Evolutionary conservation across 352 stramenopile species (phyloP).

Genomic region (Phytophthora fragariae): DNA sequence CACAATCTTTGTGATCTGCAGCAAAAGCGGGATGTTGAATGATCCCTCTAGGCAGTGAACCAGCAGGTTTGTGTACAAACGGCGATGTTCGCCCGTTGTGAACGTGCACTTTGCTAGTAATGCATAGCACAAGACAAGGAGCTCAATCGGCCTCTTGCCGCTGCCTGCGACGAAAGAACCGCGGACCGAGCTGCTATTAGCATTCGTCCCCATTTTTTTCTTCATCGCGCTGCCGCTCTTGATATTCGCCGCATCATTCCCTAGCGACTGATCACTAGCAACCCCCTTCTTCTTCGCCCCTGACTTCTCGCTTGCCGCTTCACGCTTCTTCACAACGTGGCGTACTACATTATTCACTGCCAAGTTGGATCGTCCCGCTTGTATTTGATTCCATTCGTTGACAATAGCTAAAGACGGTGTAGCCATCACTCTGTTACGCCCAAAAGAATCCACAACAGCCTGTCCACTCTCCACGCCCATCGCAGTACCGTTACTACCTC

Average conservation of each 20-base stretch:
- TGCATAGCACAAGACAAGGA: slow-evolving; percentile 83
- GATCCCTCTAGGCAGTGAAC: slow-evolving; percentile 89
- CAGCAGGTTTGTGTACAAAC: slow-evolving; percentile 85
- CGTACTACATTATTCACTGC: slow-evolving; percentile 86
- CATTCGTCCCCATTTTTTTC: slow-evolving; percentile 46
- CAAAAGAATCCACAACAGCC: slow-evolving; percentile 74
- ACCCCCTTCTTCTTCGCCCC: slow-evolving; percentile 62
- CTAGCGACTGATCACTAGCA: slow-evolving; percentile 32
- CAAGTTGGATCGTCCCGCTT: slow-evolving; percentile 72
- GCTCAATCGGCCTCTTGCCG: slow-evolving; percentile 78
- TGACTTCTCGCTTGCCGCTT: slow-evolving; percentile 56
- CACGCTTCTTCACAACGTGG: slow-evolving; percentile 71
- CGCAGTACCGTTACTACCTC: slow-evolving; percentile 37
- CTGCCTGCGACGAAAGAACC: slow-evolving; percentile 22
- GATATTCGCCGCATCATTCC: slow-evolving; percentile 30
- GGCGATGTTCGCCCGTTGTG: slow-evolving; percentile 69
- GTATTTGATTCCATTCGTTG: slow-evolving; percentile 85
- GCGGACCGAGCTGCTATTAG: slow-evolving; percentile 33
- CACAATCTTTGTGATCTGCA: slow-evolving; percentile 87
- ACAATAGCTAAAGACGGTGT: slow-evolving; percentile 86
- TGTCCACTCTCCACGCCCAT: slow-evolving; percentile 48
- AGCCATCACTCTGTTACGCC: slow-evolving; percentile 87
- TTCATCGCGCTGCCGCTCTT: slow-evolving; percentile 45
- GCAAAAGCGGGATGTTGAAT: slow-evolving; percentile 81
- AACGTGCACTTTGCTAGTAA: slow-evolving; percentile 87